phyloP scores from a whole-genome alignment of 306 rosid species.

The Mucuna pruriens region DNA sequence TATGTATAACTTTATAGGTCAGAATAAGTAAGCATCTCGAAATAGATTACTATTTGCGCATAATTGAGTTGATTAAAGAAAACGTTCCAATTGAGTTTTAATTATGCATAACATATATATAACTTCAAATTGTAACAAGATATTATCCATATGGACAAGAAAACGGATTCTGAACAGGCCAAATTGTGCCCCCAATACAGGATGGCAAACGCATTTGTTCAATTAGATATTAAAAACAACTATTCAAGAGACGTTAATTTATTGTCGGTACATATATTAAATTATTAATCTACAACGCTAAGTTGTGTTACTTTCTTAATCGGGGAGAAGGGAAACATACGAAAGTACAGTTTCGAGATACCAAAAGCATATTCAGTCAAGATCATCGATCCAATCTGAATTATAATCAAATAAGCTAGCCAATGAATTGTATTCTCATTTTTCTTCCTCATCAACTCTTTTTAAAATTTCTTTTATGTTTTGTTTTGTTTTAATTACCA shows the following conservation, averaged over 20 bases:
- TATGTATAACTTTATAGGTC: not conserved
- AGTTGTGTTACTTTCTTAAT: not conserved
- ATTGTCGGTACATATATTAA: not conserved
- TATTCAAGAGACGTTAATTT: not conserved
- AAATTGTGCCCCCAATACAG: conserved; percentile 7
- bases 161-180: not conserved
- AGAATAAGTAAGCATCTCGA: not conserved
- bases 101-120: not conserved
- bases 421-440: not conserved
- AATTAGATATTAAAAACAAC: not conserved
- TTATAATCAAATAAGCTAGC: not conserved
- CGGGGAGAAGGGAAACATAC: not conserved
- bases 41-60: not conserved
- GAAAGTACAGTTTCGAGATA: not conserved
- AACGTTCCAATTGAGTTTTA: conserved; percentile 1
- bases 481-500: not conserved
- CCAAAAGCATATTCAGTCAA: not conserved
- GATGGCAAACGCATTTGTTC: not conserved
- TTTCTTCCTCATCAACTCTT: not conserved
- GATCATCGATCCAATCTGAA: conserved; percentile 12
- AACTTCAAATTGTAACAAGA: not conserved
- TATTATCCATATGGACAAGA: not conserved
- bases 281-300: not conserved
- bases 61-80: not conserved
- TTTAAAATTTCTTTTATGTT: not conserved